Conservation (phyloP, 495 filamentous ascomycete species). For the Tuber aestivum region DNA sequence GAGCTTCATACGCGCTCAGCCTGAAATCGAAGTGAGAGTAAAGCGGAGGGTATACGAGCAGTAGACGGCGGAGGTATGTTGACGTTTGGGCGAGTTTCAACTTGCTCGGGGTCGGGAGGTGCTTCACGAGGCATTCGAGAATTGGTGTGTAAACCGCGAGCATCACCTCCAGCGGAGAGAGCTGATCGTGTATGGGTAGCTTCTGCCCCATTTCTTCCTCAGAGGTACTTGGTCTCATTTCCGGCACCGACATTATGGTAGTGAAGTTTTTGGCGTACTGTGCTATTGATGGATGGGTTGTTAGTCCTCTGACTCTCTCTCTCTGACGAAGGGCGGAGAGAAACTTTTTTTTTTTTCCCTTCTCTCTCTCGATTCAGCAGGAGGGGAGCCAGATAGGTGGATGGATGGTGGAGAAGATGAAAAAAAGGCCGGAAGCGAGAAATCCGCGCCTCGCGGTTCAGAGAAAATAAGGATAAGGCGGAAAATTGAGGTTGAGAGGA, state of each 20-base stretch:
- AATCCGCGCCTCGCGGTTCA: background rate
- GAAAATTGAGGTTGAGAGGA: background rate
- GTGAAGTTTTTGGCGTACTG: background rate
- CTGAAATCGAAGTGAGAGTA: slow-evolving; percentile 42
- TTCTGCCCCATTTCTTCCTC: slow-evolving; percentile 1
- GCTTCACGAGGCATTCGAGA: slow-evolving; percentile 42
- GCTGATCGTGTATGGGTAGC: slow-evolving; percentile 28
- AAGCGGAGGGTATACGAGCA: slow-evolving; percentile 39
- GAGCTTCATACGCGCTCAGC: slow-evolving; percentile 34
- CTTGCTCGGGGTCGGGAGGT: slow-evolving; percentile 38
- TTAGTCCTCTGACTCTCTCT: background rate
- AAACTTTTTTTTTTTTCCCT: background rate
- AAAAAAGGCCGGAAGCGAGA: background rate
- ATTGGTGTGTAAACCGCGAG: slow-evolving; percentile 42
- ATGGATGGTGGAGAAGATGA: background rate
- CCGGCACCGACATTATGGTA: background rate
- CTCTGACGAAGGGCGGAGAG: background rate
- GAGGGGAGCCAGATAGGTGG: background rate
- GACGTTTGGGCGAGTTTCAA: slow-evolving; percentile 38
- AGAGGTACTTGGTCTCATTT: background rate
- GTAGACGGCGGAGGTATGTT: slow-evolving; percentile 31
- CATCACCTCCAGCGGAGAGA: slow-evolving; percentile 39
- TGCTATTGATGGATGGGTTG: background rate
- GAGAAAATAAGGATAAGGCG: background rate
- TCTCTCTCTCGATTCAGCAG: background rate